Conservation (phyloP, 805 yeast genomes). For the Candida fluviatilis region DNA sequence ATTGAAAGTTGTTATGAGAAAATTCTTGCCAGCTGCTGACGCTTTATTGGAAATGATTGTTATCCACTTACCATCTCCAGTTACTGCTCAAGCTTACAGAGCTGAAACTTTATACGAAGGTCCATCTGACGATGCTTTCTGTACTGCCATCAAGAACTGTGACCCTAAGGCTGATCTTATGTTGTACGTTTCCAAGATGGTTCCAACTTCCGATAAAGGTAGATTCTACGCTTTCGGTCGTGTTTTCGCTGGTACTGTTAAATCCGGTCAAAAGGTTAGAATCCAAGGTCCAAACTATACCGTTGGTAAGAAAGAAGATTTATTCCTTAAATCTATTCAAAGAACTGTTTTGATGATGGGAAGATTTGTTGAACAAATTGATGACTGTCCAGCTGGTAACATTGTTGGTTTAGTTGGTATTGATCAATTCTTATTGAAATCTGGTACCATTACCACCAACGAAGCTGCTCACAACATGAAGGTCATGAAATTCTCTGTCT, state of each 20-base stretch:
- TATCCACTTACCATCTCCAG: conserved; percentile 98
- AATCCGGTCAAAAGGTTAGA: conserved; percentile 98
- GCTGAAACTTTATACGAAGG: conserved; percentile 99
- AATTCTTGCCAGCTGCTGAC: conserved; percentile 99
- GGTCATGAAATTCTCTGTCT: conserved; percentile 99
- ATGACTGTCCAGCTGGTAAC: conserved; percentile 99
- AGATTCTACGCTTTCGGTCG: conserved; percentile 99
- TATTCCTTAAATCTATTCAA: conserved; percentile 95
- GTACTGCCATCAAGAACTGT: conserved; percentile 94
- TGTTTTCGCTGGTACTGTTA: conserved; percentile 99
- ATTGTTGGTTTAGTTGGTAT: conserved; percentile 99
- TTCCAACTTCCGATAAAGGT: conserved; percentile 99
- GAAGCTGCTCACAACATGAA: conserved; percentile 98
- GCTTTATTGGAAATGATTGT: conserved; percentile 98
- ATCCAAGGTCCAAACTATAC: conserved; percentile 99
- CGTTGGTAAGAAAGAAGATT: conserved; percentile 97
- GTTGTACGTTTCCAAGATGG: conserved; percentile 99
- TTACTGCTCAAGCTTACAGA: conserved; percentile 98
- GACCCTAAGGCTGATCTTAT: conserved; percentile 97
- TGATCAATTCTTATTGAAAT: conserved; percentile 98
- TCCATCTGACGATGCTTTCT: conserved; percentile 89
- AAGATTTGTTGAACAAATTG: conserved; percentile 95
- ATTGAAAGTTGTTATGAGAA: conserved; percentile 97
- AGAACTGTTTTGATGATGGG: conserved; percentile 99
- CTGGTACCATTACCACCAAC: conserved; percentile 97